Evolutionary conservation across 768 basidiomycete genomes (phyloP), one percentile per base, ranked within the genome.

Genomic region (Podaxis sp.): DNA sequence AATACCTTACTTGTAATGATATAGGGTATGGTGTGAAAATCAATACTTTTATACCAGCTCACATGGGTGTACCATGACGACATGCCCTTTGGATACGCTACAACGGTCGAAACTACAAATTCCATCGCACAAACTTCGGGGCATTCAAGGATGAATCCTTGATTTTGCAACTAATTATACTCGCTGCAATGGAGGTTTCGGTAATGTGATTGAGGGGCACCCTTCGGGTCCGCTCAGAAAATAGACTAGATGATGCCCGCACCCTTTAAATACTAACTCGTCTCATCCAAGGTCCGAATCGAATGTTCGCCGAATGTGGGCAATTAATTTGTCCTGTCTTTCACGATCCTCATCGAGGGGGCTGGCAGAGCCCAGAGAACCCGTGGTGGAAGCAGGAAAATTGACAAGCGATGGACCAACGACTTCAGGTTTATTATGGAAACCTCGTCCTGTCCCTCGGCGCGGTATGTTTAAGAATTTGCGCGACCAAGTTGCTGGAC

Each of bases 1-100:
- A 19, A 53, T 55, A 37, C 60, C 59, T 53, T 27, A 60, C 38
- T 60, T 60, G 59, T 60, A 60, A 43, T 53, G 29, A 43, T 52
- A 29, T 9, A 41, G 51, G 6, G 7, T 52, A 9, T 41, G 59
- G 41, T 60, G 59, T 25, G 59, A 60, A 60, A 60, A 41, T 53
- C 3, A 12, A 29, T 24, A 17, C 59, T 60, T 60, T 59, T 60
- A 41, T 53, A 43, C 59, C 24, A 40, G 9, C 51, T 60, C 59
- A 60, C 59, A 60, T 60, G 51, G 50, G 3, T 17, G 22, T 27
- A 24, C 7, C 15, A 19, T 43, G 59, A 60, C 50, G 38, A 8
- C 50, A 53, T 33, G 29, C 12, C 50, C 15, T 40, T 38, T 59
- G 49, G 29, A 59, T 19, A 13, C 38, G 12, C 4, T n/a, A 13